These are phyloP conservation scores for Chytriomyces sp. DNA, from an alignment of 192 early-diverging fungal genomes.

Conservation along the genomic window DNA sequence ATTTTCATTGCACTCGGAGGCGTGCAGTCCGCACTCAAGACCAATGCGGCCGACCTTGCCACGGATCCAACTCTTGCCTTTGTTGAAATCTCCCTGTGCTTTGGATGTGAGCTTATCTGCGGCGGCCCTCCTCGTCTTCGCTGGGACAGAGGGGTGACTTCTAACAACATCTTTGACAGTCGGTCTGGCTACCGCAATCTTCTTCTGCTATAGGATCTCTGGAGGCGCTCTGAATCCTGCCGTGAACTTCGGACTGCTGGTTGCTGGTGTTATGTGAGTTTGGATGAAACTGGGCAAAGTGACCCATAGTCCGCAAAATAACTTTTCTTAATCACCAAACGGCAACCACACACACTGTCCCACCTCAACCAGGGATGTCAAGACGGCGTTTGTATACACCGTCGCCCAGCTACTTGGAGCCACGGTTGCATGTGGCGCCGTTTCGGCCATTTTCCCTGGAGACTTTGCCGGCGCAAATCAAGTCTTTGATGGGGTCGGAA, in stretches of 20 bases:
- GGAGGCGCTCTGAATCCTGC: slow-evolving; percentile 70
- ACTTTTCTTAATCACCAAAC: slow-evolving; percentile 1
- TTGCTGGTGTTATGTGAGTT: slow-evolving; percentile 56
- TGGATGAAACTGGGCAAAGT: neutral
- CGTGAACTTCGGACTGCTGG: slow-evolving; percentile 58
- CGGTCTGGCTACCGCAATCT: slow-evolving; percentile 48
- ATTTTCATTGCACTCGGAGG: slow-evolving; percentile 37
- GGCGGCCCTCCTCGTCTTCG: too few relatives aligned
- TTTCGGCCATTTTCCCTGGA: slow-evolving; percentile 40
- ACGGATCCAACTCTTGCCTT: slow-evolving; percentile 22
- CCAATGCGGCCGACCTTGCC: slow-evolving; percentile 15
- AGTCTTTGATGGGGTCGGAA: slow-evolving; percentile 10
- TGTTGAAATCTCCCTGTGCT: slow-evolving; percentile 37
- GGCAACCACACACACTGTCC: slow-evolving; percentile 27
- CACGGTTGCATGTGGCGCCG: slow-evolving; percentile 51
- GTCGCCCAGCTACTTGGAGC: slow-evolving; percentile 63
- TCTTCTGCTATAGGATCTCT: slow-evolving; percentile 58
- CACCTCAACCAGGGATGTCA: slow-evolving; percentile 1
- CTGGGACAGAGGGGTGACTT: neutral
- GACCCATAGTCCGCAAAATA: neutral
- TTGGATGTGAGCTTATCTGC: slow-evolving; percentile 41
- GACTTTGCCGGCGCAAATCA: slow-evolving; percentile 37
- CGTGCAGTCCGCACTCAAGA: slow-evolving; percentile 31
- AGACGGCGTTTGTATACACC: slow-evolving; percentile 50
- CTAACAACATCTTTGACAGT: slow-evolving; percentile 11